A percentile compares a stretch with the other conserved stretches of the same genome.
Evolutionary conservation across 2,329 filamentous ascomycete species (phyloP).

Genomic region (Aspergillus sp.): DNA sequence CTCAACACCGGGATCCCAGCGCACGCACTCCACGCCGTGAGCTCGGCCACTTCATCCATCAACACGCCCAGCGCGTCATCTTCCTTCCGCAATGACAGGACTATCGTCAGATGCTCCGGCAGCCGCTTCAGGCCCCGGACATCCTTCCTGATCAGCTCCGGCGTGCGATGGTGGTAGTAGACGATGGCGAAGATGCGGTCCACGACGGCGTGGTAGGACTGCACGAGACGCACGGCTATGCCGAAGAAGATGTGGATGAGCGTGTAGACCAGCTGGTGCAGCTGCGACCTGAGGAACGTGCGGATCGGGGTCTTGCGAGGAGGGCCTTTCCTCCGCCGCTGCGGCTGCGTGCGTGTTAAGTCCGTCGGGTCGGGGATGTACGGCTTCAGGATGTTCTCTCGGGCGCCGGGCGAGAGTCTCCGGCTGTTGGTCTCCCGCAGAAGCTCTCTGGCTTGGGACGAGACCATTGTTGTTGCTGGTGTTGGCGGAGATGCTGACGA

Average conservation of each 20-base stretch:
- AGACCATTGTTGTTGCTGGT: conserved; percentile 19
- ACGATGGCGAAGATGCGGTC: conserved; percentile 72
- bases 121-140: conserved; percentile 63
- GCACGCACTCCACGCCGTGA: conserved; percentile 86
- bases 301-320: conserved; percentile 33
- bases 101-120: conserved; percentile 78
- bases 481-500: not conserved
- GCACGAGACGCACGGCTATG: conserved; percentile 72
- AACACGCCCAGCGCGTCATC: conserved; percentile 71
- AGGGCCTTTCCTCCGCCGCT: conserved; percentile 17
- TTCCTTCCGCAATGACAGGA: conserved; percentile 62
- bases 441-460: conserved; percentile 22
- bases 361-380: conserved; percentile 43
- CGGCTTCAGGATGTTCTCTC: conserved; percentile 42
- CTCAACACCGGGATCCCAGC: conserved; percentile 80
- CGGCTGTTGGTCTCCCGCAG: conserved; percentile 32
- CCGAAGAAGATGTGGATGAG: conserved; percentile 68
- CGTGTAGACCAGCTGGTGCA: conserved; percentile 37
- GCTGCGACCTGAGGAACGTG: conserved; percentile 34
- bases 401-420: conserved; percentile 37
- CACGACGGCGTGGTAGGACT: conserved; percentile 67
- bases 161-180: conserved; percentile 92
- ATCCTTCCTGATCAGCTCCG: conserved; percentile 83
- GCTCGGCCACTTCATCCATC: conserved; percentile 82
- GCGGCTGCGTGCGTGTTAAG: conserved; percentile 13